Evolutionary conservation across 2,329 filamentous ascomycete species (phyloP).

Genomic region (Acephala macrosclerotiorum): DNA sequence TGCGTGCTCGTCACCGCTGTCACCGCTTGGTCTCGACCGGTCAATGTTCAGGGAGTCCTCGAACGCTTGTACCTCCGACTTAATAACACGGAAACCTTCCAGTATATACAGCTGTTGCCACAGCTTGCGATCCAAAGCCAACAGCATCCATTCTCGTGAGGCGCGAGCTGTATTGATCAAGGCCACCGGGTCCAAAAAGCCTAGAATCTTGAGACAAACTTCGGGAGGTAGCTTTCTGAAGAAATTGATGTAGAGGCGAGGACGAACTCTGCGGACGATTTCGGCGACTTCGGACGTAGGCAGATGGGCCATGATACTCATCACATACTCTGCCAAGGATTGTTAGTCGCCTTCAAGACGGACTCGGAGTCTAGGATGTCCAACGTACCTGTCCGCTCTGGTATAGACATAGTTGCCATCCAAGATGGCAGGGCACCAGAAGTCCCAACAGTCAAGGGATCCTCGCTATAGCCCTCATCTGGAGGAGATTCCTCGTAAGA

Average conservation of each 20-base stretch:
- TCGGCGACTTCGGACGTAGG: constrained; percentile 81
- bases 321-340: constrained; percentile 72
- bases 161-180: constrained; percentile 80
- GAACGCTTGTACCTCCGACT: constrained; percentile 68
- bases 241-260: constrained; percentile 92
- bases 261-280: constrained; percentile 81
- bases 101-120: constrained; percentile 85
- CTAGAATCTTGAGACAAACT: constrained; percentile 88
- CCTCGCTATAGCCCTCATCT: constrained; percentile 47
- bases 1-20: constrained; percentile 55
- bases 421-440: constrained; percentile 35
- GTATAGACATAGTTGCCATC: constrained; percentile 34
- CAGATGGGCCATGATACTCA: constrained; percentile 78
- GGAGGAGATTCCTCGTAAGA: constrained; percentile 39
- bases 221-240: constrained; percentile 85
- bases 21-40: constrained; percentile 26
- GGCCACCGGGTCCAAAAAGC: constrained; percentile 82
- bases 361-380: background rate
- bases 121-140: constrained; percentile 82
- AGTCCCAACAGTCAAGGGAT: constrained; percentile 39
- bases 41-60: constrained; percentile 60
- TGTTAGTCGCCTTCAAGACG: constrained; percentile 19
- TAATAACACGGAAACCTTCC: constrained; percentile 85
- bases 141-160: constrained; percentile 81
- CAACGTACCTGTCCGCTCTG: constrained; percentile 40